Percentiles rank a stretch among this genome's conserved stretches.
Evolutionary conservation across 768 basidiomycete species (phyloP).

Genomic region (Tubosaeta brunneosetosa): DNA sequence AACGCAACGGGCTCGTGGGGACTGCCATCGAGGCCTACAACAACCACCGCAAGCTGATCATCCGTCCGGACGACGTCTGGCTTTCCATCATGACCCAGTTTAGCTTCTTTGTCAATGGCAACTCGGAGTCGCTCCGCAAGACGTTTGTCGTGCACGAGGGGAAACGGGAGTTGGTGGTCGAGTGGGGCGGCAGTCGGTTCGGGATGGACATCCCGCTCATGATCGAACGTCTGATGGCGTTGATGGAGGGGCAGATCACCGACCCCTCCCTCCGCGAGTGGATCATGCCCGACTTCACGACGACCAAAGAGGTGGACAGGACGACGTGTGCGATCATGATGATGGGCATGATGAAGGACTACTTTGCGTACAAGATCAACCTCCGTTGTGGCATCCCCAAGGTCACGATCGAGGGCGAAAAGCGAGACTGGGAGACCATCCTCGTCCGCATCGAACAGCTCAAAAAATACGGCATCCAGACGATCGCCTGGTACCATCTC

Average conservation of each 20-base stretch:
- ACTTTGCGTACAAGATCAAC: conserved; percentile 33
- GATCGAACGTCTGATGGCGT: conserved; percentile 19
- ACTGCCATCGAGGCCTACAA: conserved; percentile 34
- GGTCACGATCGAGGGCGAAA: conserved; percentile 41
- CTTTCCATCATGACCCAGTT: conserved; percentile 34
- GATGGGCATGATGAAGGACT: conserved; percentile 42
- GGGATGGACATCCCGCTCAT: conserved; percentile 30
- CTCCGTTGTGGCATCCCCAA: conserved; percentile 39
- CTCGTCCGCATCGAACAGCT: conserved; percentile 36
- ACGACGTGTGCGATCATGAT: conserved; percentile 36
- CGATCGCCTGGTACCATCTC: conserved; percentile 37
- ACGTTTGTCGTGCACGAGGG: conserved; percentile 27
- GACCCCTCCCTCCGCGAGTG: conserved; percentile 33
- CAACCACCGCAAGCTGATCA: conserved; percentile 34
- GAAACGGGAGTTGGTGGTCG: conserved; percentile 25
- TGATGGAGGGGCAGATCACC: conserved; percentile 22
- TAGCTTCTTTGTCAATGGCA: conserved; percentile 37
- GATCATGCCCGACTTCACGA: conserved; percentile 42
- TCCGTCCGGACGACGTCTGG: conserved; percentile 51
- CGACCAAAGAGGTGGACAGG: conserved; percentile 38
- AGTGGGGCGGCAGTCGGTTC: conserved; percentile 13
- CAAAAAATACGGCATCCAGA: conserved; percentile 33
- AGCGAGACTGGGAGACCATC: conserved; percentile 37
- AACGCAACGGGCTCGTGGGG: conserved; percentile 33
- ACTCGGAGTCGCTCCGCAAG: conserved; percentile 31